Base-by-base conservation (phyloP, 2,329 filamentous ascomycete species). In the Aureobasidium namibiae region DNA sequence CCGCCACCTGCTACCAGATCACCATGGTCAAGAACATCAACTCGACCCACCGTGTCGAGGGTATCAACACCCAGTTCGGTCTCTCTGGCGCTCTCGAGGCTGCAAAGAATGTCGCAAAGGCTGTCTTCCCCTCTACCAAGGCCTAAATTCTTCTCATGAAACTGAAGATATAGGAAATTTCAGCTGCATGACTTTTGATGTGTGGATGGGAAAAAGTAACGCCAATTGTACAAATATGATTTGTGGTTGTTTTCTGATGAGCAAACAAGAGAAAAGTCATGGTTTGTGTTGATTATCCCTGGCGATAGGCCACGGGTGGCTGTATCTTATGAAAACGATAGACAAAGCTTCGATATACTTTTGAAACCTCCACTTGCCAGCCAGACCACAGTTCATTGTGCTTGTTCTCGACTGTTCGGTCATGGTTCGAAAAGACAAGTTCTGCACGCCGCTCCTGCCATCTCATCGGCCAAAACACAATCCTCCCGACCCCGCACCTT, bases 1-100 rank as follows among this genome's bases (percentile, higher is more conserved):
- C 82, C 65, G 90, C 90, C 59, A 90, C 89, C 33, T 94, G 90
- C 81, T 95, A 85, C 79, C 90, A 95, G 78, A 88, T 95, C 68
- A 86, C 86, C 18, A 78, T 90, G 61, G 88, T 92, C 73, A 95
- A 95, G 84, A 95, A 95, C 78, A 81, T 95, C 74, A 95, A 95
- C 78, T 85, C 87, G 36, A 90, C 84, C 33, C 90, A 95, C 77
- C 87, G 90, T 65, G 77, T 92, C 64, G 84, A 92, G 66, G 90
- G 89, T 45, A 80, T 92, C 63, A 68, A 76, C 18, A 82, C 79
- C 26, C 89, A 92, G 70, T 89, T 81, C 68, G 85, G 81, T 49
- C 81, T 95, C 44, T 73, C 76, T 42, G 88, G 83, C 58, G 88
- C 90, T 61, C 78, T 88, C 42, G 75, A 75, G 58, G 74, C 78